Base-by-base conservation (phyloP, 352 stramenopile species). In the Phytopythium helicoides region DNA sequence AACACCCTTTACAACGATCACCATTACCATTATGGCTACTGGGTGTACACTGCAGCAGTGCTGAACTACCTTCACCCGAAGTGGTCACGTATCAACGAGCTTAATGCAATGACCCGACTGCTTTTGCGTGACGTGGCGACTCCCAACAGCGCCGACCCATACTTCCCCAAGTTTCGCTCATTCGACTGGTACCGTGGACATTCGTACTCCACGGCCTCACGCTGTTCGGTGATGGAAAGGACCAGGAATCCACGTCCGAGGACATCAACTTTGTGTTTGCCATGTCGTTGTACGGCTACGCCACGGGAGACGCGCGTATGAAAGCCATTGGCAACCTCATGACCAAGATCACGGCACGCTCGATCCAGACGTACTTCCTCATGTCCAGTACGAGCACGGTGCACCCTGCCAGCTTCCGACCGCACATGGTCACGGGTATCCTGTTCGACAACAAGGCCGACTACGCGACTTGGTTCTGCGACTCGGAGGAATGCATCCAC, bases 401-500 rank as follows among this genome's bases (percentile, higher is more conserved):
- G 35, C 77, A 91, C 47, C 77, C 77, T 1, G 47, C 51, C 16
- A 58, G 37, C 16, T 73, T 81, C 47, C 64, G 71, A 1, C 41
- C 64, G 3, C 73, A 73, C 44, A 88, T 86, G 60, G 77, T 76
- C 10, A 55, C 76, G 1, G 81, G 81, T 15, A 92, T 89, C 44
- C 66, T 86, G 35, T 92, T 92, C 35, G 78, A 89, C 58, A 92
- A 92, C 62, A 92, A 92, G 54, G 67, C 73, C 12, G 79, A 92
- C 65, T 92, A 92, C 52, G 66, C 81, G 16, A 92, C 76, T 54
- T 89, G 81, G 81, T 89, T 89, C 66, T 85, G 66, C 33, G 60
- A 56, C 5, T 73, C 86, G 9, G 60, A 67, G 53, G 76, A 85
- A 53, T 87, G 77, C 60, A 89, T 92, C 57, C 81, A 92, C 56